Base-by-base conservation (phyloP, 2,329 filamentous ascomycete species). In the Alternaria dauci region DNA sequence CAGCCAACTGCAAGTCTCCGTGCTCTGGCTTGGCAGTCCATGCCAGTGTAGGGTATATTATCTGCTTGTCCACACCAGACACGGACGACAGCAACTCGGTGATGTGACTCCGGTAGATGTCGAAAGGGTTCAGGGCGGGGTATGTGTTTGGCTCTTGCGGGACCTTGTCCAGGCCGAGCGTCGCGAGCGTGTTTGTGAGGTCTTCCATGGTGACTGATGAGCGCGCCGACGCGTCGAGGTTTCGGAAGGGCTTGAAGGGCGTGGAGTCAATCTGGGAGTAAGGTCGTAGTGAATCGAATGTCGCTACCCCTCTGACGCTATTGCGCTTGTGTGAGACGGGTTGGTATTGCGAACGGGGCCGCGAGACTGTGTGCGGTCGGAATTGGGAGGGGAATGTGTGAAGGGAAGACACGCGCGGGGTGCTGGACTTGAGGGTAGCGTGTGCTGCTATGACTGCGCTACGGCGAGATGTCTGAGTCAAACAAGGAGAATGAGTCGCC, bases 1-100 rank as follows among this genome's bases (percentile, higher is more conserved):
- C 88, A 8, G 92, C 89, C 47, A 96, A 80, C 54, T 91, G 86
- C 69, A 96, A 81, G 79, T 96, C 93, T 48, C 93, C 93, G 82
- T 94, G 93, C 67, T 95, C 92, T 23, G 93, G 83, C 38, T 89
- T 87, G 63, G 87, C 84, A 5, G 92, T 94, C 91, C 91, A 94
- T 81, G 91, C 87, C 42, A 96, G 82, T 38, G 88, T 88, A 26
- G 88, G 87, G 80, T 91, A 93, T 75, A 96, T 89, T 70, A 93
- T 87, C 55, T 85, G 82, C 34, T 84, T 77, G 59, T 92, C 89
- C 28, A 92, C 89, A 23, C 89, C 90, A 2, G 90, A 91, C 61
- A 93, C 85, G 20, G 87, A 82, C 34, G 87, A 82, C 41, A 96
- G 81, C 50, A 91, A 82, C 42, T 89, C 84, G 63, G 91, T 89